phyloP scores from a whole-genome alignment of 768 basidiomycete species.

The Xanthoconium purpureum region DNA sequence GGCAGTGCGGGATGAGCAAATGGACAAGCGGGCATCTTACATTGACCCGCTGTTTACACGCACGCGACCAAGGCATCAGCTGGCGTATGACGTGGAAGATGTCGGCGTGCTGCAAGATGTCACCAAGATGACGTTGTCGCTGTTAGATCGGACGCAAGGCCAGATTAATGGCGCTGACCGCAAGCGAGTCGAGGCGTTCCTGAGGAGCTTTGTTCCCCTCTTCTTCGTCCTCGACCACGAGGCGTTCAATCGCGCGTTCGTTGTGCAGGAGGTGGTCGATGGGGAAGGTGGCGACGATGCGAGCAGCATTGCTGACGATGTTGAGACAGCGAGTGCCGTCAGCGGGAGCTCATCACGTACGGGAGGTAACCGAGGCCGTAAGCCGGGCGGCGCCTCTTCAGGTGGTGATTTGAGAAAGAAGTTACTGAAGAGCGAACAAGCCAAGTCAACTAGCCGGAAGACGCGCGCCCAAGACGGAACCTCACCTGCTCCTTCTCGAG shows the following conservation, averaged over 20 bases:
- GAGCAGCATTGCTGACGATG: constrained; percentile 36
- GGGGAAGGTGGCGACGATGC: constrained; percentile 54
- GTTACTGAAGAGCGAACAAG: constrained; percentile 77
- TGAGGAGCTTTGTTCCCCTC: constrained; percentile 72
- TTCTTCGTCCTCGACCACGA: constrained; percentile 74
- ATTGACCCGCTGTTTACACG: constrained; percentile 53
- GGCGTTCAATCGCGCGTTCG: constrained; percentile 67
- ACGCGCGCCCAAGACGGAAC: constrained; percentile 52
- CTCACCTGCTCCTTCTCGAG: constrained; percentile 56
- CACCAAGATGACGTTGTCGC: constrained; percentile 84
- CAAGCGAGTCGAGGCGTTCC: constrained; percentile 76
- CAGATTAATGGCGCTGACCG: constrained; percentile 71
- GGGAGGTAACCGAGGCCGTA: constrained; percentile 41
- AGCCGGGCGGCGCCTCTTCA: constrained; percentile 37
- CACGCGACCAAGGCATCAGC: constrained; percentile 70
- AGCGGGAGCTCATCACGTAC: constrained; percentile 27
- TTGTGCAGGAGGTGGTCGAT: constrained; percentile 59
- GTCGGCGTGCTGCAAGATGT: constrained; percentile 78
- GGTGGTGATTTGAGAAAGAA: constrained; percentile 76
- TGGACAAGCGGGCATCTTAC: constrained; percentile 64
- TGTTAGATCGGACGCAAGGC: constrained; percentile 83
- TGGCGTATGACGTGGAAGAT: constrained; percentile 76
- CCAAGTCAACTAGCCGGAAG: constrained; percentile 62
- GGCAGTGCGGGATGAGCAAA: constrained; percentile 77
- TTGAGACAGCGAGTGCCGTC: constrained; percentile 32